phyloP scores from a whole-genome alignment of 2,329 filamentous ascomycete genomes.

The Diaporthe citri region DNA sequence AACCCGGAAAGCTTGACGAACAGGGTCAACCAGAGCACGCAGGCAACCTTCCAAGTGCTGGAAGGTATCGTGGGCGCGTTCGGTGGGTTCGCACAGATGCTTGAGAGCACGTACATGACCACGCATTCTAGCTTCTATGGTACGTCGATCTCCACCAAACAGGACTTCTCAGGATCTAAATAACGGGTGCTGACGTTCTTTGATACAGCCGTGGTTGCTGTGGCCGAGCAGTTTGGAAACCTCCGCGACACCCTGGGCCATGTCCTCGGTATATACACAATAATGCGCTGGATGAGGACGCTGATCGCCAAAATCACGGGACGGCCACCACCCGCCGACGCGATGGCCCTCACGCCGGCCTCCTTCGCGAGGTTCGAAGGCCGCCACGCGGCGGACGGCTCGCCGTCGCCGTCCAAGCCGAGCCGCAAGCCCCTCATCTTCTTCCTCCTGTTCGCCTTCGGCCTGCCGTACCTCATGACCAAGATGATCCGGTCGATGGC shows the following conservation, averaged over 20 bases:
- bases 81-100: slow-evolving; percentile 98
- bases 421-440: slow-evolving; percentile 97
- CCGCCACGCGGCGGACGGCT: slow-evolving; percentile 71
- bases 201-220: slow-evolving; percentile 89
- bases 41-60: slow-evolving; percentile 97
- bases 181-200: slow-evolving; percentile 21
- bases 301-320: slow-evolving; percentile 93
- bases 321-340: slow-evolving; percentile 88
- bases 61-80: slow-evolving; percentile 97
- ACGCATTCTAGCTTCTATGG: slow-evolving; percentile 99
- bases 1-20: slow-evolving; percentile 96
- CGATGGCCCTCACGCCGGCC: slow-evolving; percentile 86
- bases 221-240: slow-evolving; percentile 96
- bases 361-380: slow-evolving; percentile 93
- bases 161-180: neutral
- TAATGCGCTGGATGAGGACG: slow-evolving; percentile 95
- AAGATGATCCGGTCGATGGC: slow-evolving; percentile 92
- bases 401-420: slow-evolving; percentile 72
- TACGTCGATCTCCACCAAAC: slow-evolving; percentile 60
- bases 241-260: slow-evolving; percentile 93
- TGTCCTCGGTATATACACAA: slow-evolving; percentile 92
- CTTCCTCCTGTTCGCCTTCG: slow-evolving; percentile 94
- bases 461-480: slow-evolving; percentile 95
- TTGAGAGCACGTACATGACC: slow-evolving; percentile 99
- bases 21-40: slow-evolving; percentile 93